Evolutionary conservation across 176 grass and related monocot species (phyloP).

Genomic region (Triticum urartu): DNA sequence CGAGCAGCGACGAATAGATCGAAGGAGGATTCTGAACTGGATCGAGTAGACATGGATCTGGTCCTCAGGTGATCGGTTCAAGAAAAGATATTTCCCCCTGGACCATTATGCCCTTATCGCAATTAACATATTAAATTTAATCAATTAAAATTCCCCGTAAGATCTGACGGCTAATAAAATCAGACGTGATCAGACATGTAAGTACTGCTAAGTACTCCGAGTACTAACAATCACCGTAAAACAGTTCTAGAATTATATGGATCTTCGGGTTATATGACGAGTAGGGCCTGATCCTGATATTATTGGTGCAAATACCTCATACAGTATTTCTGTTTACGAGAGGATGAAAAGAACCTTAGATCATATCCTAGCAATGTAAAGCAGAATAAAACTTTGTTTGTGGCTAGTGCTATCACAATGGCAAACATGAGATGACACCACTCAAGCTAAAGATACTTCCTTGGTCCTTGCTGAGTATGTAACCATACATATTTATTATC

Average conservation of each 20-base stretch:
- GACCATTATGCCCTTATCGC: no score
- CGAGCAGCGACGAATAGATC: no score
- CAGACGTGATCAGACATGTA: no score
- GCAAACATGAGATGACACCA: slow-evolving; percentile 65
- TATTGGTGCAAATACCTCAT: neutral
- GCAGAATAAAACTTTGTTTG: slow-evolving; percentile 40
- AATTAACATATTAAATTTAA: no score
- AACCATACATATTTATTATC: neutral
- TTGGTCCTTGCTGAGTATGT: neutral
- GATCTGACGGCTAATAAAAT: no score
- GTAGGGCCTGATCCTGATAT: neutral
- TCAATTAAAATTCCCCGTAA: no score
- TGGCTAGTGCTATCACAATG: slow-evolving; percentile 36
- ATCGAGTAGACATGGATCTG: no score
- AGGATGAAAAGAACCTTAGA: slow-evolving; percentile 23
- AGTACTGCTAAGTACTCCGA: no score
- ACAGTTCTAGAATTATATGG: neutral
- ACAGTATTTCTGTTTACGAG: slow-evolving; percentile 11
- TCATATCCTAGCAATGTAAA: slow-evolving; percentile 41
- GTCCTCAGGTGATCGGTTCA: no score
- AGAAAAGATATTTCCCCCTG: no score
- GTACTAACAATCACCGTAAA: no score
- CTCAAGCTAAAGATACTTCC: slow-evolving; percentile 27
- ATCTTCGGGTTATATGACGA: neutral
- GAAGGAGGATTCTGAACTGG: no score